These are phyloP conservation scores for Spathaspora hagerdaliae DNA, from an alignment of 805 yeast species.

Conservation along the genomic window DNA sequence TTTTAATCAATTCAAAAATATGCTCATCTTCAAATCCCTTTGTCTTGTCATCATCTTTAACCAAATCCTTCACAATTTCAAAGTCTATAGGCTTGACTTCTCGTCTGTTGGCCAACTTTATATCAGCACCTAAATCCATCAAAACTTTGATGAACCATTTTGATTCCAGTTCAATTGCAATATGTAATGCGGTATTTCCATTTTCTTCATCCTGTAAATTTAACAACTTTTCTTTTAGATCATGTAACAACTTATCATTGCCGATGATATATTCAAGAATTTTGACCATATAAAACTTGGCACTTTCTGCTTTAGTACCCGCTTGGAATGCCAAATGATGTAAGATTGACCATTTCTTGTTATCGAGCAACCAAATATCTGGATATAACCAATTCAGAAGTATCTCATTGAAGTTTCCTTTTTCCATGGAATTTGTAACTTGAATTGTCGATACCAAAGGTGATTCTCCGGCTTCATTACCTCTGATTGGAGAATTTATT, in stretches of 20 bases:
- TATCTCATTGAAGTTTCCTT: conserved; percentile 66
- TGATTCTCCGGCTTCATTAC: conserved; percentile 35
- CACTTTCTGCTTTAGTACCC: conserved; percentile 26
- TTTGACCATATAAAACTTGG: conserved; percentile 30
- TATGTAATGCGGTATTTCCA: conserved; percentile 38
- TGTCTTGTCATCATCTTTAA: conserved; percentile 7
- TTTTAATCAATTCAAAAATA: conserved; percentile 29
- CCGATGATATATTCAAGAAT: conserved; percentile 29
- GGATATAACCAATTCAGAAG: conserved; percentile 70
- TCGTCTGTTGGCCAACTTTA: conserved; percentile 71
- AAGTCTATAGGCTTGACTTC: conserved; percentile 86
- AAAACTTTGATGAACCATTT: conserved; percentile 36
- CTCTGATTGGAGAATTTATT: conserved; percentile 36
- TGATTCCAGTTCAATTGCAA: conserved; percentile 37
- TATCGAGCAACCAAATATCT: conserved; percentile 40
- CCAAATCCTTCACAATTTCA: conserved; percentile 54
- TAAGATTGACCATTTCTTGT: conserved; percentile 70
- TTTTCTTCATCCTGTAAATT: conserved; percentile 32
- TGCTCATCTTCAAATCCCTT: conserved; percentile 20
- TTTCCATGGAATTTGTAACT: conserved; percentile 80
- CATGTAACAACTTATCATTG: conserved; percentile 15
- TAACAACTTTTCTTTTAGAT: conserved; percentile 19
- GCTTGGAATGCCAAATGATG: conserved; percentile 72
- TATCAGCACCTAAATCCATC: conserved; percentile 42
- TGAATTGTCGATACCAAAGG: conserved; percentile 67